Evolutionary conservation across 257 asterid genomes (phyloP), one percentile per base, ranked within the genome.

Genomic region (Nicotiana benthamiana): DNA sequence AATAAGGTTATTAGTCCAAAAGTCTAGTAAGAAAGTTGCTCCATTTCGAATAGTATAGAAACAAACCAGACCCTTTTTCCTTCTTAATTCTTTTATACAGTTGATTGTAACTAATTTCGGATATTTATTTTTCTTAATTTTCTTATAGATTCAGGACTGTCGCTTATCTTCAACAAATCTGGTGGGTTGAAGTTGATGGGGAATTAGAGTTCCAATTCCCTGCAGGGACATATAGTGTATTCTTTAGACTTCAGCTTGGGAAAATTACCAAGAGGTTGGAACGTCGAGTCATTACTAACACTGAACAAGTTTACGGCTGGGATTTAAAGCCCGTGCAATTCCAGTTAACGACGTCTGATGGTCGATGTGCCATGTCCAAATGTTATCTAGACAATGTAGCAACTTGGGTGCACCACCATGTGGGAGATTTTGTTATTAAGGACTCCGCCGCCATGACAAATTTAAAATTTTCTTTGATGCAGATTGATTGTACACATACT

Each of bases 401-500:
- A 53, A 88, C 64, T 79, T 94, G 98, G 97, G 86, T 83, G 20
- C 80, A 91, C 86, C 92, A 91, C 86, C 92, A 86, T 34, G 92
- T 87, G 1, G 98, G 98, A 17, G 97, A 94, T 77, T 94, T 94
- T 77, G 82, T 84, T 5, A 95, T 90, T 2, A 80, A 76, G 46
- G 89, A 89, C 57, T 52, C 87, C 34, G 59, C 75, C 57, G 74
- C 80, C 9, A 28, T 64, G 79, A 93, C 88, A 1, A 91, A 83
- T 89, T 48, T 94, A 77, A 88, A 87, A 43, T 94, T 82, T 81
- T 91, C 95, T 2, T 72, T 92, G 83, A 83, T 93, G 30, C 97
- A 94, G 89, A 92, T 94, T 65, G 97, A 94, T 66, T 94, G 98
- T 81, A 94, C 98, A 1, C 98, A 94, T 60, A 94, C 89, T 32